Base-by-base conservation (phyloP, 163 green algal genomes). In the Scenedesmus sp. region DNA sequence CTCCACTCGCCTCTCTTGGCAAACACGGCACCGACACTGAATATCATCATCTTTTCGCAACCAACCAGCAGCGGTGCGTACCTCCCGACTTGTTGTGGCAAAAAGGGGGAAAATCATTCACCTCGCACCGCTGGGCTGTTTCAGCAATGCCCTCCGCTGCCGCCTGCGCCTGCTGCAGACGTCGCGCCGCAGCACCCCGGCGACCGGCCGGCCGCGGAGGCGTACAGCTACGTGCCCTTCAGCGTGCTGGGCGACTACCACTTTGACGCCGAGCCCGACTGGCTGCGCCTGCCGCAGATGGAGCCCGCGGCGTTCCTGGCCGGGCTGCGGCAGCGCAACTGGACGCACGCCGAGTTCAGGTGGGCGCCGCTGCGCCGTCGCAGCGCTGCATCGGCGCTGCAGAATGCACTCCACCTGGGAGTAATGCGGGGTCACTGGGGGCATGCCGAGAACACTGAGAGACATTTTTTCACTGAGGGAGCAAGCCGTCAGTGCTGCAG, bases 241-340 rank as follows among this genome's bases (percentile, higher is more conserved):
- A 92, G 85, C 7, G 94, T 95, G 35, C 76, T 96, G 68, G 94
- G 95, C 0, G 92, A 96, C 43, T 94, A 90, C 61, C 46, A 79
- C 1, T 93, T 92, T 42, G 92, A 94, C 35, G 40, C 92, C 1
- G 97, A 99, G 92, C 97, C 97, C 7, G 65, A 94, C 44, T 99
- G 97, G 97, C 20, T 61, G 5, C 16, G 81, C 26, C 88, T 98
- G 87, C 91, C 93, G 4, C 92, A 95, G 81, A 97, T 98, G 92
- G 35, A 79, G 13, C 79, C 85, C 16, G 89, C 89, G 30, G 49
- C 92, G 33, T 94, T 95, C 87, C 89, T 91, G n/a, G 85, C 92
- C 61, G 97, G 97, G 26, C 92, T 99, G 80, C 94, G 94, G 15
- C 88, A 97, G 89, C 95, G 97, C 40, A 99, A 99, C 93, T 99